Evolutionary conservation across 345 rosid species (phyloP), one percentile per base, ranked within the genome.

Genomic region (Psidium guajava): DNA sequence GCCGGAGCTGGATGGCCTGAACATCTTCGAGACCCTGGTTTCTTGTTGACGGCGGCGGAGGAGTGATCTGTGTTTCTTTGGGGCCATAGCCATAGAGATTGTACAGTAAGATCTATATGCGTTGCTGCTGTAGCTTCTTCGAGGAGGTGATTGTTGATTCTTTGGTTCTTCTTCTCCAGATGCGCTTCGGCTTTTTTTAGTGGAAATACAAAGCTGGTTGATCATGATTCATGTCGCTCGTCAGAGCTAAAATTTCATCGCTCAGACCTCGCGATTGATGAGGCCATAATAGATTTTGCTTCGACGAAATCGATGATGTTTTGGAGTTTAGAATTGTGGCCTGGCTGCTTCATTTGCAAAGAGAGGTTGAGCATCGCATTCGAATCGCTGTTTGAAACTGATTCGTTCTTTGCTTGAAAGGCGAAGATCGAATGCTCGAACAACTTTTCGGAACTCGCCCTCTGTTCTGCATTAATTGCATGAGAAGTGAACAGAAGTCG

Each of bases 21-120:
- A 69, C 82, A 58, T 85, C 82, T 86, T 86, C 49, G 87, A 86
- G 85, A 83, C 87, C 36, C 61, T 86, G 15, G 69, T 86, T 36
- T 74, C 61, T 8, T 49, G 24, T 11, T 86, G 87, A 58, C 11
- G 80, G 80, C 25, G 47, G 2, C 13, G 6, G 6, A 32, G 77
- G 77, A 69, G 77, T 11, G 47, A 32, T 18, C 14, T 32, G 47
- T 0, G 24, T 36, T 36, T 36, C 1, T 42, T 20, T 0, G 22
- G 47, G 47, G 13, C 0, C 6, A 2, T 0, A 36, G 80, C 80
- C 80, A 18, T 36, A 21, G 80, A 36, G 24, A 32, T 18, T 69
- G 77, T 18, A 69, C 13, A 18, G 24, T 16, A 69, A 69, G 80
- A 36, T 36, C 47, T 24, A 36, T 0, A 18, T 18, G 80, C 0